phyloP scores from a whole-genome alignment of 148 eudicot genomes.

The Rhododendron simsii region DNA sequence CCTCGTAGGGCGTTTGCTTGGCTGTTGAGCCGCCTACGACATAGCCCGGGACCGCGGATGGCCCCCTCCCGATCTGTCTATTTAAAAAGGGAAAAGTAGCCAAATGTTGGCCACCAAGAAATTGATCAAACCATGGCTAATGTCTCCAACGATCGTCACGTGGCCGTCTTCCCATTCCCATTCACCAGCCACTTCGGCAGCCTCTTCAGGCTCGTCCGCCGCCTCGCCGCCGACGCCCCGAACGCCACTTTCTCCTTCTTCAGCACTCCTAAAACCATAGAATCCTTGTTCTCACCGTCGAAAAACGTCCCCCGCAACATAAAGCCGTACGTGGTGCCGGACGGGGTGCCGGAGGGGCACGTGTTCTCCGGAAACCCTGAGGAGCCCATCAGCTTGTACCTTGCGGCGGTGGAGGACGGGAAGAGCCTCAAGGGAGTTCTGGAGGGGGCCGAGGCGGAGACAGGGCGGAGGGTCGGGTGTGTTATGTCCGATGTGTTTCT shows the following conservation, averaged over 20 bases:
- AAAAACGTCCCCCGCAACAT: slow-evolving; percentile 19
- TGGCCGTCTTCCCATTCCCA: slow-evolving; percentile 47
- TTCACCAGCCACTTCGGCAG: slow-evolving; percentile 36
- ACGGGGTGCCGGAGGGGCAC: slow-evolving; percentile 20
- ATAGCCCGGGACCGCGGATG: no score
- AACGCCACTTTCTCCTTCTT: slow-evolving; percentile 32
- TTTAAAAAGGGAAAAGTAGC: no score
- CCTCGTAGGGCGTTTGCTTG: no score
- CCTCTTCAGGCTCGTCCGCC: slow-evolving; percentile 31
- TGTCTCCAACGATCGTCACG: slow-evolving; percentile 13
- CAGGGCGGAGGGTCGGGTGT: slow-evolving; percentile 31
- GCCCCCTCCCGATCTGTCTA: no score
- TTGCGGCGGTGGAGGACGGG: slow-evolving; percentile 22
- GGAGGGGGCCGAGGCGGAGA: slow-evolving; percentile 30
- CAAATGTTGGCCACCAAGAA: background rate
- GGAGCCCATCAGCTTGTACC: slow-evolving; percentile 27
- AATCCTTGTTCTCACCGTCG: slow-evolving; percentile 14
- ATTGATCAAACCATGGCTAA: background rate
- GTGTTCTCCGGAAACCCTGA: slow-evolving; percentile 21
- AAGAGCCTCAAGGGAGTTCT: slow-evolving; percentile 18
- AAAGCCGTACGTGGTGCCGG: slow-evolving; percentile 16
- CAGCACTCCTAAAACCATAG: slow-evolving; percentile 23
- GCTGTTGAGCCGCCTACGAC: no score
- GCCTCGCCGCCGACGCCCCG: slow-evolving; percentile 27
- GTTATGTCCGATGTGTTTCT: slow-evolving; percentile 48